Conservation (phyloP, 176 grass and related monocot species). For the Musa troglodytarum region DNA sequence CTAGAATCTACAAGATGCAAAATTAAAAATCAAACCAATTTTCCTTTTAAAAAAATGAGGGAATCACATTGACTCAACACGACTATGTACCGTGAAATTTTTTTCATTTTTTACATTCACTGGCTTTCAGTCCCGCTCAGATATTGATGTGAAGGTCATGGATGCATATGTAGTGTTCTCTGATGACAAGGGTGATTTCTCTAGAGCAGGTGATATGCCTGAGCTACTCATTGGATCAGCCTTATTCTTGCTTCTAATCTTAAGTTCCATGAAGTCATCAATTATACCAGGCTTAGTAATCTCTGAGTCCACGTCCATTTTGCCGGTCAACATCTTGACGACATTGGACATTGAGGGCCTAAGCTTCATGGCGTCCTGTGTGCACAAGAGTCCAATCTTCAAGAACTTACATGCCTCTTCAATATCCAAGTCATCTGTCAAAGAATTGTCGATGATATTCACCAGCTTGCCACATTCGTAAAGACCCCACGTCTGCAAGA, state of each 20-base stretch:
- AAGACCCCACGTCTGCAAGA: conserved; percentile 60
- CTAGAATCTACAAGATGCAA: not conserved
- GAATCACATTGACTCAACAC: not conserved
- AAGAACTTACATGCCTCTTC: conserved; percentile 69
- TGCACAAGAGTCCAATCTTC: conserved; percentile 68
- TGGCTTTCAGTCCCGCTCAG: not conserved
- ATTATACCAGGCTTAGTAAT: conserved; percentile 66
- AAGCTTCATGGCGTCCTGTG: conserved; percentile 67
- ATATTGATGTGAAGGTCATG: conserved; percentile 8
- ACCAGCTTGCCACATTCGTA: conserved; percentile 52
- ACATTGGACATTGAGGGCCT: conserved; percentile 54
- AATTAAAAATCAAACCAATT: too few relatives aligned
- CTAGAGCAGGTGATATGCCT: conserved; percentile 13
- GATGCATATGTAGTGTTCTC: not conserved
- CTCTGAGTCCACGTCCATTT: conserved; percentile 34
- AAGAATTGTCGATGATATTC: conserved; percentile 59
- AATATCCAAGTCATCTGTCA: conserved; percentile 47
- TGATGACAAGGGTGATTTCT: not conserved
- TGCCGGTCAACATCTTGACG: conserved; percentile 50
- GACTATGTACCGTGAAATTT: not conserved
- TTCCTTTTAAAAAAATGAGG: too few relatives aligned
- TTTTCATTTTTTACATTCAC: not conserved
- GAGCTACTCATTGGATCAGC: not conserved
- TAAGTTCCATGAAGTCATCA: conserved; percentile 46
- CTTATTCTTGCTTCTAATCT: conserved; percentile 23